Conservation (phyloP, 2,329 filamentous ascomycete species). For the Xylaria sp. region DNA sequence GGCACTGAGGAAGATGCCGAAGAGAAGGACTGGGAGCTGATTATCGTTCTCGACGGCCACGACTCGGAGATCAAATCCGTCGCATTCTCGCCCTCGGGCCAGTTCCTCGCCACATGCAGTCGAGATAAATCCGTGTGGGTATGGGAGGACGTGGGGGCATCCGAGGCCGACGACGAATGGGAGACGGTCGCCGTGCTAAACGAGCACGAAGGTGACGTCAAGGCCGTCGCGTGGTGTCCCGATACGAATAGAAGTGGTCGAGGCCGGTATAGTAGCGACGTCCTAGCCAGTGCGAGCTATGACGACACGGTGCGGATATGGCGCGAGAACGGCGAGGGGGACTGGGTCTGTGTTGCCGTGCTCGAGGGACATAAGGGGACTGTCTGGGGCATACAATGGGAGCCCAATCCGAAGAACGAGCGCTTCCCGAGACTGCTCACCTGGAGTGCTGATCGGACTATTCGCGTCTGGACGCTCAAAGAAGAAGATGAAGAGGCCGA, state of each 20-base stretch:
- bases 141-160: constrained; percentile 86
- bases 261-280: constrained; percentile 68
- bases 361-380: constrained; percentile 84
- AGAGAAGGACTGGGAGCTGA: constrained; percentile 90
- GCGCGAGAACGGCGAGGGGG: constrained; percentile 85
- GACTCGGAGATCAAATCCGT: constrained; percentile 92
- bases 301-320: constrained; percentile 91
- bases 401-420: constrained; percentile 55
- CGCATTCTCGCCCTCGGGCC: constrained; percentile 76
- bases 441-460: constrained; percentile 84
- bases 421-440: constrained; percentile 74
- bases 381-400: constrained; percentile 89
- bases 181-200: constrained; percentile 95
- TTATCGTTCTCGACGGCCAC: constrained; percentile 91
- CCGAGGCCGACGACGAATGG: constrained; percentile 89
- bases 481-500: constrained; percentile 61
- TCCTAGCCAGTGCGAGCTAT: constrained; percentile 91
- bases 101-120: constrained; percentile 87
- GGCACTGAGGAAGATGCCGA: constrained; percentile 58
- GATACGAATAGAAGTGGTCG: constrained; percentile 62
- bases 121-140: constrained; percentile 97
- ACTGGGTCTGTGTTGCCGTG: constrained; percentile 90
- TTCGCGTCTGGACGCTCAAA: constrained; percentile 81
- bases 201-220: constrained; percentile 96
- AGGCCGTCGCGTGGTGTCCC: constrained; percentile 92